A percentile compares a stretch with the other conserved stretches of the same genome.
These are phyloP conservation scores for Linderina pennispora DNA, from an alignment of 192 early-diverging fungal species.

Conservation along the genomic window DNA sequence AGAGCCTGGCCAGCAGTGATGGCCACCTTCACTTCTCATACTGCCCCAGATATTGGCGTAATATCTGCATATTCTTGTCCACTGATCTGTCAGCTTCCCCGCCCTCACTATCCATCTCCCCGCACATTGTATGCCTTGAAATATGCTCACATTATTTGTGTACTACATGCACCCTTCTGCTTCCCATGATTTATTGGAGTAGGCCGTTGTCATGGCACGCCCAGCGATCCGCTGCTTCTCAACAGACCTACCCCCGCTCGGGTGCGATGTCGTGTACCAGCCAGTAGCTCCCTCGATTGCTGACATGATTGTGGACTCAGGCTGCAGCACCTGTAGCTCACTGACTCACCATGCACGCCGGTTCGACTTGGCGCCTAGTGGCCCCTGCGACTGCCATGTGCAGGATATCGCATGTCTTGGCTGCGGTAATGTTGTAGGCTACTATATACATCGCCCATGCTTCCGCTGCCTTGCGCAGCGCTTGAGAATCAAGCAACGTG, in stretches of 20 bases:
- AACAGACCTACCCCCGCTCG: constrained; percentile 39
- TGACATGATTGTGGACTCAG: constrained; percentile 24
- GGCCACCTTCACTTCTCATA: neutral
- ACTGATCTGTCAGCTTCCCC: too few relatives aligned
- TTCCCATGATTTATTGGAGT: too few relatives aligned
- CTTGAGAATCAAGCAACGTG: constrained; percentile 41
- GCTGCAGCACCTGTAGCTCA: constrained; percentile 31
- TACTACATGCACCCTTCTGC: neutral
- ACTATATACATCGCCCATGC: constrained; percentile 44
- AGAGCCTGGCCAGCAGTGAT: too few relatives aligned
- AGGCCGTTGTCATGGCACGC: constrained; percentile 40
- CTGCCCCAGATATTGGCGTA: neutral
- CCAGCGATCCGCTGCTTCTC: constrained; percentile 43
- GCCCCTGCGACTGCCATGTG: constrained; percentile 45
- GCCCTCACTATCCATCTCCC: too few relatives aligned
- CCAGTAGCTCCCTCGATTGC: constrained; percentile 26
- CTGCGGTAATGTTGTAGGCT: constrained; percentile 41
- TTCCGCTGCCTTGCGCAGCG: constrained; percentile 43
- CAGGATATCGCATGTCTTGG: constrained; percentile 45
- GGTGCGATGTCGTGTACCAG: constrained; percentile 37
- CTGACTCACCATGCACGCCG: constrained; percentile 35
- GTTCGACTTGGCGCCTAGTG: constrained; percentile 40
- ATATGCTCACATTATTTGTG: neutral
- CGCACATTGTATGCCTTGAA: too few relatives aligned
- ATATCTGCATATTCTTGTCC: neutral